Percentiles rank a stretch among this genome's conserved stretches.
These are phyloP conservation scores for Neurospora tetrasperma DNA, from an alignment of 495 filamentous ascomycete species.

Conservation along the genomic window DNA sequence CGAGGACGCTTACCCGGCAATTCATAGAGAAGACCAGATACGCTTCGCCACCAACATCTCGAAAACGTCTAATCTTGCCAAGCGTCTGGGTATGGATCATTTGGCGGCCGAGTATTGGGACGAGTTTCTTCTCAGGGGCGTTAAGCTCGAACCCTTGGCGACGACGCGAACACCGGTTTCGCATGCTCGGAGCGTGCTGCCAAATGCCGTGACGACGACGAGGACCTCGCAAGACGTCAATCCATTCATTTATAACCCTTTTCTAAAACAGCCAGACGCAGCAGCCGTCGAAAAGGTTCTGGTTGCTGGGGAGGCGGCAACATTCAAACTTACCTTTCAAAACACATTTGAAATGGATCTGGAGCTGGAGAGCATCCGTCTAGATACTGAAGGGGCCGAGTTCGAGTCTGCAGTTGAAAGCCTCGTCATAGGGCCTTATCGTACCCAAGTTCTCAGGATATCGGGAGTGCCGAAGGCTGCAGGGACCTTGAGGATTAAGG, in stretches of 20 bases:
- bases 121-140: slow-evolving; percentile 77
- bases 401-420: slow-evolving; percentile 56
- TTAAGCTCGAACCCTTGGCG: slow-evolving; percentile 51
- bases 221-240: slow-evolving; percentile 51
- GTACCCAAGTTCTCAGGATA: slow-evolving; percentile 67
- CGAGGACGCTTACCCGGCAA: slow-evolving; percentile 49
- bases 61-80: slow-evolving; percentile 66
- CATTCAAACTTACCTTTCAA: slow-evolving; percentile 73
- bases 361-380: slow-evolving; percentile 69
- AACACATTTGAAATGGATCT: slow-evolving; percentile 92
- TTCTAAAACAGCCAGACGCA: slow-evolving; percentile 54
- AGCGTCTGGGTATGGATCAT: slow-evolving; percentile 56
- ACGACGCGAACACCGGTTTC: slow-evolving; percentile 49
- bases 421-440: slow-evolving; percentile 65
- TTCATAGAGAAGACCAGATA: slow-evolving; percentile 75
- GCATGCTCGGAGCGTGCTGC: slow-evolving; percentile 61
- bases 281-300: slow-evolving; percentile 52
- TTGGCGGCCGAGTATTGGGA: slow-evolving; percentile 90
- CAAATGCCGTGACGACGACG: slow-evolving; percentile 40
- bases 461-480: slow-evolving; percentile 52
- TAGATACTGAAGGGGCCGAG: slow-evolving; percentile 59
- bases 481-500: slow-evolving; percentile 62
- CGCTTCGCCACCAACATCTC: slow-evolving; percentile 71
- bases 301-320: slow-evolving; percentile 64
- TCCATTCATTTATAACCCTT: slow-evolving; percentile 90